phyloP scores from a whole-genome alignment of 2,329 filamentous ascomycete genomes.

The Aspergillus japonicus region DNA sequence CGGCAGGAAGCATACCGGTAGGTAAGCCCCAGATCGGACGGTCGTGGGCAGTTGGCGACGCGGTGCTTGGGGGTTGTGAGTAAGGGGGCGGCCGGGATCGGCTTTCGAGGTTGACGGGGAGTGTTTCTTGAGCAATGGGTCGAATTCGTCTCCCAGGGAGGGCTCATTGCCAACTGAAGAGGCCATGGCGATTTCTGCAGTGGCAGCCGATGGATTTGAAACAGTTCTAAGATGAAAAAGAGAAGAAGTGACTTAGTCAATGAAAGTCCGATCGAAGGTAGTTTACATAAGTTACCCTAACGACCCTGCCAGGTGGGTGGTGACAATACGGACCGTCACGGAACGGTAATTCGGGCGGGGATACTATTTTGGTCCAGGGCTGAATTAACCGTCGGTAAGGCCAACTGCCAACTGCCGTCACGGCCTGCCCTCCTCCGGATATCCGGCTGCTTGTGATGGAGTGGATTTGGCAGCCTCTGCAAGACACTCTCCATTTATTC shows the following conservation, averaged over 20 bases:
- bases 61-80: background rate
- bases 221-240: background rate
- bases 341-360: conserved; percentile 1
- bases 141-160: background rate
- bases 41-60: background rate
- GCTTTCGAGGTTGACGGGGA: background rate
- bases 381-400: background rate
- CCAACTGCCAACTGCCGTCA: background rate
- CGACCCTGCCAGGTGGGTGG: too few species aligned
- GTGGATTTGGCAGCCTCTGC: too few species aligned
- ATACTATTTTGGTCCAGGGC: conserved; percentile 4
- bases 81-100: background rate
- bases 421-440: background rate
- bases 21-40: conserved; percentile 11
- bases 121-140: background rate
- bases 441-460: background rate
- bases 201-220: background rate
- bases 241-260: background rate
- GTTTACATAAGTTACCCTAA: background rate
- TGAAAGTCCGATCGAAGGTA: background rate
- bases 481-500: too few species aligned
- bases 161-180: background rate
- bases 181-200: background rate
- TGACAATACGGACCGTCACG: background rate
- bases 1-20: conserved; percentile 67